These are phyloP conservation scores for Thymus quinquecostatus DNA, from an alignment of 257 asterid species.

Conservation along the genomic window DNA sequence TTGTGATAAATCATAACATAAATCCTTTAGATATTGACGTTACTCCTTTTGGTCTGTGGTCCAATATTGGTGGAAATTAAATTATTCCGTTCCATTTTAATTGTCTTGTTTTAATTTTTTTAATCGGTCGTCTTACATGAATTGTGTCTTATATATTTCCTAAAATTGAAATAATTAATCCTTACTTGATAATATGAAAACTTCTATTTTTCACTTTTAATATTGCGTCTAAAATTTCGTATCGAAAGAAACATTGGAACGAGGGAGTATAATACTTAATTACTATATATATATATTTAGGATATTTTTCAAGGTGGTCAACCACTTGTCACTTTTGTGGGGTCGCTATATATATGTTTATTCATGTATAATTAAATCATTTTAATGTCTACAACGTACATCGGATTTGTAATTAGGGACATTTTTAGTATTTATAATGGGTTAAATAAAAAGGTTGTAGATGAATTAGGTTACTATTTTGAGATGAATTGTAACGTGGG, in stretches of 20 bases:
- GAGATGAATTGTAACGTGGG: not conserved
- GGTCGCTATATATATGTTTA: not conserved
- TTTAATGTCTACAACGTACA: not conserved
- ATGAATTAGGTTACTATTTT: not conserved
- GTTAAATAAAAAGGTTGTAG: not conserved
- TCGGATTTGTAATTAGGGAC: not conserved
- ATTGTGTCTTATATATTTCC: no score
- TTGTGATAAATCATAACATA: constrained; percentile 26
- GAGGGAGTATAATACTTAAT: no score
- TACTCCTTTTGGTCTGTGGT: constrained; percentile 11
- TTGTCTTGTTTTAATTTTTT: no score
- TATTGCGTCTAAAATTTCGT: no score
- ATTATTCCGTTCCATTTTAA: no score
- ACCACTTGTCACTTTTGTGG: constrained; percentile 15
- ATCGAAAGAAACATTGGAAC: no score
- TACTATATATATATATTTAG: not conserved
- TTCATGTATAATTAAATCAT: not conserved
- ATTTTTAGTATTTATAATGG: not conserved
- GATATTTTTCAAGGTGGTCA: not conserved
- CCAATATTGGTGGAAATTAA: constrained; percentile 16
- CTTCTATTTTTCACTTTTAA: no score
- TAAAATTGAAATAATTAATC: no score
- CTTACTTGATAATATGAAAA: no score
- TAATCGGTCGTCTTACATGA: no score
- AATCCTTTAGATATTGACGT: not conserved